Conservation (phyloP, 305 asterid species). For the Rubia occidens region DNA sequence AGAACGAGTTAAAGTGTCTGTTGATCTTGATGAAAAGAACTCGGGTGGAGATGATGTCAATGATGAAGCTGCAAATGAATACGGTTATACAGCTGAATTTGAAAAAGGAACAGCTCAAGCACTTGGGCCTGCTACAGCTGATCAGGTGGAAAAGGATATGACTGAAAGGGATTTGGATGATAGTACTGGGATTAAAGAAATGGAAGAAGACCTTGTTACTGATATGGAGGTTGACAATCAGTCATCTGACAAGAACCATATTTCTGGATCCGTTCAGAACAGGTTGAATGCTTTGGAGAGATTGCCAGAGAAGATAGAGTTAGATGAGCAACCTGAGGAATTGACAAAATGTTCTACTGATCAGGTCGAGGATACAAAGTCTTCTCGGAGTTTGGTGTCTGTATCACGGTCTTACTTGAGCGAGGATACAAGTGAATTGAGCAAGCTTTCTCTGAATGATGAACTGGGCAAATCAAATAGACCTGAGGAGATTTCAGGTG, state of each 20-base stretch:
- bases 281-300: conserved; percentile 26
- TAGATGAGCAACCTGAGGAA: conserved; percentile 39
- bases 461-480: conserved; percentile 45
- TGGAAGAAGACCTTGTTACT: conserved; percentile 27
- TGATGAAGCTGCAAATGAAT: conserved; percentile 73
- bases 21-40: conserved; percentile 46
- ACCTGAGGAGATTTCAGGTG: conserved; percentile 37
- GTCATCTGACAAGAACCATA: conserved; percentile 36
- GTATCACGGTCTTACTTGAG: conserved; percentile 40
- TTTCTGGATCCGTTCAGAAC: conserved; percentile 31
- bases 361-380: conserved; percentile 19
- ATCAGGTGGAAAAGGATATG: conserved; percentile 54
- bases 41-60: conserved; percentile 37
- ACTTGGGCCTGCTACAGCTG: conserved; percentile 88
- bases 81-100: conserved; percentile 76
- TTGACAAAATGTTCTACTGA: conserved; percentile 29
- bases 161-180: conserved; percentile 43
- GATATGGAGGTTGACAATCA: conserved; percentile 46
- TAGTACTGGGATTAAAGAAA: conserved; percentile 28
- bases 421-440: conserved; percentile 38
- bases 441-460: conserved; percentile 32
- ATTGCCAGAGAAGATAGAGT: conserved; percentile 26
- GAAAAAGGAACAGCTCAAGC: conserved; percentile 89
- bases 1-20: conserved; percentile 79
- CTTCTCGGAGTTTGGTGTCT: conserved; percentile 45